Evolutionary conservation across 345 rosid genomes (phyloP), one percentile per base, ranked within the genome.

Genomic region (Euclidium syriacum): DNA sequence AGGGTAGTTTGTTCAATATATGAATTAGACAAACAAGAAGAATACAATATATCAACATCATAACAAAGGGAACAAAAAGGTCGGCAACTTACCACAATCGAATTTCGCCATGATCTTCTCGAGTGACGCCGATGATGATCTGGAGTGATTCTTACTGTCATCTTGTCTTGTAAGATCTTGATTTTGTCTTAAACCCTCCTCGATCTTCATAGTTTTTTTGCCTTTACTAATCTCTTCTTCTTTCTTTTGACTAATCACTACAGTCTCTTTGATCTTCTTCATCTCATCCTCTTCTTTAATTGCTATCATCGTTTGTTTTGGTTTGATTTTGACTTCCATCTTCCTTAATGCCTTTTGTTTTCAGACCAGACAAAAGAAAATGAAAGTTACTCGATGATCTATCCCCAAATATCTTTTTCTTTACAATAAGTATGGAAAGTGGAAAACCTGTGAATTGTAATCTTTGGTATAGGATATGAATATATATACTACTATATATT

Each of bases 331-430:
- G 40, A 60, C 7, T 42, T 68, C 54, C 67, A 60, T 52, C 29
- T 42, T 42, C 15, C 12, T 36, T 11, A 36, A 36, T 36, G n/a
- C 4, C 15, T 36, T 52, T 10, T 57, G 7, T 22, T 42, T 60
- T 68, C 55, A 15, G 38, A 56, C 73, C 73, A 61, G 61, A 69
- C 49, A 52, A 11, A 34, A 43, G 67, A 69, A 69, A 59, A 25
- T 34, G 19, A 47, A 50, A 17, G 36, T 17, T 58, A 43, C 19
- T 49, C 24, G 51, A 67, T 49, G 51, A 67, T 49, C 58, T 67
- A 47, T 14, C 10, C 40, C 22, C 24, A 12, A n/a, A 39, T 27
- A 32, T 14, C 17, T 26, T 24, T 23, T 32, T 32, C 17, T 29
- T 22, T 46, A 32, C 27, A 42, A 59, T 40, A 59, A 52, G 18